phyloP scores from a whole-genome alignment of 306 rosid genomes.

The Boehmeria nivea region DNA sequence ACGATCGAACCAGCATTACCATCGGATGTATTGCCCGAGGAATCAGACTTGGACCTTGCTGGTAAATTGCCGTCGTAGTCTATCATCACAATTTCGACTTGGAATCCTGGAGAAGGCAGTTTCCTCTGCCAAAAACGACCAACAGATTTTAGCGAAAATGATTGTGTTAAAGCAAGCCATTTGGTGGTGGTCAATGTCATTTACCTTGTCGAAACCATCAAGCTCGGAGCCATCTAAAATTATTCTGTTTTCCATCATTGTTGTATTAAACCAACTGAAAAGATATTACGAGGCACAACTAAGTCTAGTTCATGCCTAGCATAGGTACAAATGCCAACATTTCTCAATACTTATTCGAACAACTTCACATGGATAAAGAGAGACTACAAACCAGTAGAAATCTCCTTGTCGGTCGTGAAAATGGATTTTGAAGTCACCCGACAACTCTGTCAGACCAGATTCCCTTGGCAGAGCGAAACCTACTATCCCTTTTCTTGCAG shows the following conservation, averaged over 20 bases:
- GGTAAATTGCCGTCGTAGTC: constrained; percentile 58
- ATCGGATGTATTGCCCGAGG: constrained; percentile 41
- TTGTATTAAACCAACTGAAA: constrained; percentile 85
- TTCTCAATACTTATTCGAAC: too few species aligned
- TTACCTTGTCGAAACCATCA: constrained; percentile 90
- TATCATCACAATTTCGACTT: constrained; percentile 79
- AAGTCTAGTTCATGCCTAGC: too few species aligned
- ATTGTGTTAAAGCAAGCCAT: neutral
- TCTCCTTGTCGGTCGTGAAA: constrained; percentile 94
- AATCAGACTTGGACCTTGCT: constrained; percentile 32
- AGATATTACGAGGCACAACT: constrained; percentile 2
- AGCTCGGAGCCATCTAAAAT: constrained; percentile 52
- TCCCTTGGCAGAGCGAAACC: constrained; percentile 93
- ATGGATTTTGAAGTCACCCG: constrained; percentile 84
- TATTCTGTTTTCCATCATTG: constrained; percentile 63
- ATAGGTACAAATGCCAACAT: too few species aligned
- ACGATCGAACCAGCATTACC: constrained; percentile 20
- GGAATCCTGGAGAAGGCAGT: constrained; percentile 79
- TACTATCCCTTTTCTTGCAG: constrained; percentile 81
- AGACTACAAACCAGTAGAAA: constrained; percentile 63
- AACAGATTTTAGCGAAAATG: neutral
- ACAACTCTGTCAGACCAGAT: constrained; percentile 82
- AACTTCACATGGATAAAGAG: neutral
- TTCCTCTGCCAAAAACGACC: constrained; percentile 56
- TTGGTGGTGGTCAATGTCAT: constrained; percentile 7